A percentile compares a stretch with the other conserved stretches of the same genome.
Evolutionary conservation across 2,329 filamentous ascomycete genomes (phyloP).

Genomic region (Stagonosporopsis vannaccii): DNA sequence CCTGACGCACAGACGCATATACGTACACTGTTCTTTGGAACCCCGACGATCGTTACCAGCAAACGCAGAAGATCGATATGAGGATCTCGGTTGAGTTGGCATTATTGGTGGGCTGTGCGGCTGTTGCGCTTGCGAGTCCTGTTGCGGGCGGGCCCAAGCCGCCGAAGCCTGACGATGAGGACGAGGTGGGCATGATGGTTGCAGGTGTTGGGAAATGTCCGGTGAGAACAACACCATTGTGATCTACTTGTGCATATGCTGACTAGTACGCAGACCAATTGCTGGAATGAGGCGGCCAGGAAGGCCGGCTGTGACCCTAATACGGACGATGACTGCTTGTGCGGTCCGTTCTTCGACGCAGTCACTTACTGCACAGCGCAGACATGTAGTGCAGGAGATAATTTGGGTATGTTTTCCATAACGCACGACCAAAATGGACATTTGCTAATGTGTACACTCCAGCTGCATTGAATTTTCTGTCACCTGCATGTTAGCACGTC

Average conservation of each 20-base stretch:
- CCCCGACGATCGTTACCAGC: slow-evolving; percentile 18
- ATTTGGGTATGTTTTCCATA: slow-evolving; percentile 36
- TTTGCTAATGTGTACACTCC: background rate
- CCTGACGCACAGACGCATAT: slow-evolving; percentile 4
- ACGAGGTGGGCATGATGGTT: slow-evolving; percentile 22
- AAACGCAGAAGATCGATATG: slow-evolving; percentile 19
- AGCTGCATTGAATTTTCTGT: slow-evolving; percentile 20
- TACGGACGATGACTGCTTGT: slow-evolving; percentile 40
- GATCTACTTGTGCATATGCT: background rate
- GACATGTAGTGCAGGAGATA: slow-evolving; percentile 41
- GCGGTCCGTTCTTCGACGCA: slow-evolving; percentile 43
- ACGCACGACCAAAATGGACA: background rate
- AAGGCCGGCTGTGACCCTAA: slow-evolving; percentile 42
- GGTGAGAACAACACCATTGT: slow-evolving; percentile 24
- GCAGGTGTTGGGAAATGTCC: slow-evolving; percentile 34
- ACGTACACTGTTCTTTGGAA: slow-evolving; percentile 13
- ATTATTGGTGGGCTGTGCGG: slow-evolving; percentile 20
- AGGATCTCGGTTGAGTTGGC: slow-evolving; percentile 24
- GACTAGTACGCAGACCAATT: slow-evolving; percentile 32
- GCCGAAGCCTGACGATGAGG: background rate
- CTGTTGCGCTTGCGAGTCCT: slow-evolving; percentile 32
- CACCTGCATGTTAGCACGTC: slow-evolving; percentile 11
- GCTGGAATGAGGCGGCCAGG: slow-evolving; percentile 44
- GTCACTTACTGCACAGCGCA: slow-evolving; percentile 39
- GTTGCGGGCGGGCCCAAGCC: slow-evolving; percentile 15